Conservation (phyloP, 2,329 filamentous ascomycete genomes). For the Aspergillus sp. region DNA sequence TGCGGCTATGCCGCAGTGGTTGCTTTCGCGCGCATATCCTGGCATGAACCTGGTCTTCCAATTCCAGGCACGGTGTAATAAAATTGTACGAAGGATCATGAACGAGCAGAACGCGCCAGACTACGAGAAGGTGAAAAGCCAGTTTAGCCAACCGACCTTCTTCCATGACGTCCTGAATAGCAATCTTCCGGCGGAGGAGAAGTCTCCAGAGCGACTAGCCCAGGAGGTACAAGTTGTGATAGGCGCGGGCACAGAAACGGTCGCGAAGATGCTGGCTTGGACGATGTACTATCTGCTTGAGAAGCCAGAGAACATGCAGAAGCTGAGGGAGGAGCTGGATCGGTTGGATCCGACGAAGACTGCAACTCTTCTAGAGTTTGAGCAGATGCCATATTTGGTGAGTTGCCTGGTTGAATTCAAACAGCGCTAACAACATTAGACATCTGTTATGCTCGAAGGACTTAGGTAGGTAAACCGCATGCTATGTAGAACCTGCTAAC, state of each 20-base stretch:
- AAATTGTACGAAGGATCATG: conserved; percentile 10
- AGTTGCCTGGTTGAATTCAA: background rate
- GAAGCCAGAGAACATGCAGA: conserved; percentile 15
- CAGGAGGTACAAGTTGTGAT: conserved; percentile 32
- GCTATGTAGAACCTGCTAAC: background rate
- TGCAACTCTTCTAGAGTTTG: conserved; percentile 23
- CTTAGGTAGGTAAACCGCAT: conserved; percentile 19
- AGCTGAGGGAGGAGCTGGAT: conserved; percentile 21
- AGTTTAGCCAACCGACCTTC: conserved; percentile 20
- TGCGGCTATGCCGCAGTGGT: conserved; percentile 1
- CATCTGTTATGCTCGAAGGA: conserved; percentile 29
- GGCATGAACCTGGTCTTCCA: conserved; percentile 15
- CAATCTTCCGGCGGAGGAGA: conserved; percentile 31
- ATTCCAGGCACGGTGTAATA: conserved; percentile 16
- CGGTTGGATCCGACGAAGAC: conserved; percentile 11
- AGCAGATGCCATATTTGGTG: conserved; percentile 28
- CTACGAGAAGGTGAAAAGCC: conserved; percentile 3
- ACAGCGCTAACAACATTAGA: conserved; percentile 4
- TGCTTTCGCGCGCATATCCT: conserved; percentile 4
- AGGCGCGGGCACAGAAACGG: conserved; percentile 27
- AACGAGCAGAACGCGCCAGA: conserved; percentile 16
- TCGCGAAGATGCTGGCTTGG: conserved; percentile 9
- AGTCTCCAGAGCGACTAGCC: conserved; percentile 29
- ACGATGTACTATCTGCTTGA: conserved; percentile 14
- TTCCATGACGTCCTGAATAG: conserved; percentile 33